phyloP scores from a whole-genome alignment of 2,329 filamentous ascomycete species.

The Ascochyta lentis region DNA sequence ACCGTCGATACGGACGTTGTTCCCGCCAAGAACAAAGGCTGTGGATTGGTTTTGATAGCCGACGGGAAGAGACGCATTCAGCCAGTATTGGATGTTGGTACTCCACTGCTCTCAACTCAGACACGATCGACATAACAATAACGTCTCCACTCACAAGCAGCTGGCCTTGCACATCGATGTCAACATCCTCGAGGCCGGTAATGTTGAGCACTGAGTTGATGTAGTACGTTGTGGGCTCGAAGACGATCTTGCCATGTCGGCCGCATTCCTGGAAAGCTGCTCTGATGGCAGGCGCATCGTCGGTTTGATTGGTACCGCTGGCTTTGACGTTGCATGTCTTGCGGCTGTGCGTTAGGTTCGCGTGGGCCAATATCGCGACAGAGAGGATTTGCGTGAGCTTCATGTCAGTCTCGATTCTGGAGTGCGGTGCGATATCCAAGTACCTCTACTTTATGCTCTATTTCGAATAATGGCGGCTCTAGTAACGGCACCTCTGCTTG shows the following conservation, averaged over 20 bases:
- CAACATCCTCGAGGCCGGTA: conserved; percentile 30
- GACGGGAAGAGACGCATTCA: conserved; percentile 35
- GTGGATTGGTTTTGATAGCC: conserved; percentile 46
- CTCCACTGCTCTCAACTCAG: conserved; percentile 24
- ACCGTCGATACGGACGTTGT: conserved; percentile 59
- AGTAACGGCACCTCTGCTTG: not conserved
- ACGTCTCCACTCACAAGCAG: conserved; percentile 19
- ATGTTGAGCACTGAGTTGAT: conserved; percentile 34
- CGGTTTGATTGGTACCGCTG: conserved; percentile 28
- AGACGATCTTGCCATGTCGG: conserved; percentile 29
- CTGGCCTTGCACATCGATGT: conserved; percentile 36
- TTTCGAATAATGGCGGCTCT: not conserved
- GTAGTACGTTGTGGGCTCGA: conserved; percentile 31
- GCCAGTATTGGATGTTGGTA: conserved; percentile 38
- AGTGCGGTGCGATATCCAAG: not conserved
- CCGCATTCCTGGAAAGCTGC: conserved; percentile 34
- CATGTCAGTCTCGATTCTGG: not conserved
- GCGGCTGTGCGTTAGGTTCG: not conserved
- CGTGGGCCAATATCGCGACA: conserved; percentile 5
- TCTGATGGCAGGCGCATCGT: conserved; percentile 37
- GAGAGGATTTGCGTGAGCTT: not conserved
- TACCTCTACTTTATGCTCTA: not conserved
- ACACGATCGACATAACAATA: no score
- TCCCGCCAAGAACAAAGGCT: conserved; percentile 54
- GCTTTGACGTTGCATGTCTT: conserved; percentile 26